Evolutionary conservation across 441 rosid species (phyloP), one percentile per base, ranked within the genome.

Genomic region (Gossypium schwendimanii): DNA sequence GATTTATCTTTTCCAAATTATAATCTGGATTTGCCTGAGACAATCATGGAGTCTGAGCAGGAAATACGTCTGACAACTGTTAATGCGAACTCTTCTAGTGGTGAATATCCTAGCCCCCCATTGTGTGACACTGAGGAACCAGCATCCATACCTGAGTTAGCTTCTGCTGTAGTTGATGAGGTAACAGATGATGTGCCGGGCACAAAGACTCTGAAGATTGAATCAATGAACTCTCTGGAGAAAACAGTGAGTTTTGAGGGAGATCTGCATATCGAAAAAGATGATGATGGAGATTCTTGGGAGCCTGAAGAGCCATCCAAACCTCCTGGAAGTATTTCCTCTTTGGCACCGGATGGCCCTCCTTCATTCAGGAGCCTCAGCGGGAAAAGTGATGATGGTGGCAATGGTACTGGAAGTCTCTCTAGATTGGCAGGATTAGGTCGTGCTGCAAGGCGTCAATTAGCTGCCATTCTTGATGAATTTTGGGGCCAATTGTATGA

Each of bases 401-500:
- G 94, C 63, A 95, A 81, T 81, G 92, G 93, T 71, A 71, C 85
- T 45, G 99, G 96, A 64, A 93, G 98, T 80, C 97, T 96, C 79
- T 90, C 98, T 23, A 90, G 96, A 83, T 80, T 96, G 81, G 93
- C 86, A 70, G 99, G 97, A 67, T 75, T 96, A 70, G 99, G 99
- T n/a, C 97, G 99, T 70, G 97, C 98, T 62, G 97, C 98, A 6
- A 85, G 97, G 77, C 90, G 96, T 28, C 94, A 96, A 69, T 75
- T 96, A 77, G 89, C 97, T 60, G 79, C 77, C 4, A 83, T 74
- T 67, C 95, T 96, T 31, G 94, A 88, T 68, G 99, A 93, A 76
- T 96, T 96, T 81, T 96, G 99, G 99, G 98, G 92, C 36, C 97
- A 91, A 73, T 71, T 96, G 66, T 96, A 79, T 74, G 93, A 96